Evolutionary conservation across 23 red algal genomes (phyloP).

Genomic region (Gracilariopsis chorda): DNA sequence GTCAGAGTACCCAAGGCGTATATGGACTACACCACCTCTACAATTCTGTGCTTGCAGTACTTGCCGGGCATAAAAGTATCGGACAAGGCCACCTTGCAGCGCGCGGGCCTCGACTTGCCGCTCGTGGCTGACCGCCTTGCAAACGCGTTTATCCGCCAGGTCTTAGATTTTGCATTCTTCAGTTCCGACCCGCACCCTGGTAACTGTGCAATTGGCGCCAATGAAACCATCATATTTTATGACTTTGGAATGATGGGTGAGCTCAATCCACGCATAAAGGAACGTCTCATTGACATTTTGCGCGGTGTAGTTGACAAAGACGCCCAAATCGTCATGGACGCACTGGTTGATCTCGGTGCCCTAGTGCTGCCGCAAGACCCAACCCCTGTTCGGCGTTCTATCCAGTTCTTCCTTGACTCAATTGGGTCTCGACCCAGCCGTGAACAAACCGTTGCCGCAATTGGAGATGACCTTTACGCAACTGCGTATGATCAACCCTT

Average conservation of each 20-base stretch:
- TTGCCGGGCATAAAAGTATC: conserved; percentile 86
- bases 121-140: conserved; percentile 62
- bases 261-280: conserved; percentile 54
- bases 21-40: conserved; percentile 58
- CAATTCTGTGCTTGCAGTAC: conserved; percentile 79
- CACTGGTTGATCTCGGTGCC: conserved; percentile 63
- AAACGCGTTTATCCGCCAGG: conserved; percentile 70
- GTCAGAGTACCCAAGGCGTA: conserved; percentile 73
- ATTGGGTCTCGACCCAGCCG: conserved; percentile 65
- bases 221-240: conserved; percentile 75
- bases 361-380: conserved; percentile 68
- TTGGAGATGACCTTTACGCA: conserved; percentile 88
- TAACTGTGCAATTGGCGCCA: conserved; percentile 78
- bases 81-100: conserved; percentile 47
- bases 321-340: conserved; percentile 72
- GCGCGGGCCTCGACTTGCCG: conserved; percentile 42
- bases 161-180: conserved; percentile 90
- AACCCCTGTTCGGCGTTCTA: conserved; percentile 59
- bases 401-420: conserved; percentile 89
- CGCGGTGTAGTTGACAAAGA: conserved; percentile 80
- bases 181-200: conserved; percentile 91
- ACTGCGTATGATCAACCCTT: conserved; percentile 84
- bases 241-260: conserved; percentile 94
- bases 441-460: conserved; percentile 82
- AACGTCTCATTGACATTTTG: conserved; percentile 72